phyloP scores from a whole-genome alignment of 2,329 filamentous ascomycete species.

The Botrytis galanthina region DNA sequence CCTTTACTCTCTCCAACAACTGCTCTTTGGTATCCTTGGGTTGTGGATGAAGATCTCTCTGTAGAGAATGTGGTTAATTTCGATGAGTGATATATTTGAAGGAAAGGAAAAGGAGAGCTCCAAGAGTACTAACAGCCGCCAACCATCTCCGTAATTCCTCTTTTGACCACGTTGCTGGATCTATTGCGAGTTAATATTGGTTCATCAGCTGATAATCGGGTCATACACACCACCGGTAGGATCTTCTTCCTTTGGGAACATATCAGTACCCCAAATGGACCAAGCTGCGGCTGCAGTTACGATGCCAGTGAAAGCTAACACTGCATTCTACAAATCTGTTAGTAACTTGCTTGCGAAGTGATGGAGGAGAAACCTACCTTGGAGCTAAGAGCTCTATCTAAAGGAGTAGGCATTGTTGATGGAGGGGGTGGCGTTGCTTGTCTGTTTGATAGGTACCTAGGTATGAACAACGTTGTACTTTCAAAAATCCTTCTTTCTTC shows the following conservation, averaged over 20 bases:
- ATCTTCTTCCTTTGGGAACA: slow-evolving; percentile 74
- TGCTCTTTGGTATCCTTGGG: slow-evolving; percentile 59
- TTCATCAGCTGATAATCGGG: background rate
- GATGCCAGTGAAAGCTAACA: slow-evolving; percentile 75
- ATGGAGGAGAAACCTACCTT: slow-evolving; percentile 50
- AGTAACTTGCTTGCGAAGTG: background rate
- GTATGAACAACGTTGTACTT: background rate
- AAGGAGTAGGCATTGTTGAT: slow-evolving; percentile 61
- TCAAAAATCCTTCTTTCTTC: background rate
- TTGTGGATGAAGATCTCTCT: slow-evolving; percentile 64
- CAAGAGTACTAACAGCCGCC: slow-evolving; percentile 59
- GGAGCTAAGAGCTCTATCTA: slow-evolving; percentile 68
- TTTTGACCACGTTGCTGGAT: slow-evolving; percentile 70
- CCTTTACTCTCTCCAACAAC: slow-evolving; percentile 65
- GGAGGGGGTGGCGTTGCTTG: slow-evolving; percentile 15
- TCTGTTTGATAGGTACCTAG: background rate
- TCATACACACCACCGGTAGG: slow-evolving; percentile 66
- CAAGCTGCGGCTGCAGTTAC: slow-evolving; percentile 79
- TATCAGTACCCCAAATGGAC: slow-evolving; percentile 77
- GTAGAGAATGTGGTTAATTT: slow-evolving; percentile 13
- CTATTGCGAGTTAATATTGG: slow-evolving; percentile 39
- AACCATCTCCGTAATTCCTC: slow-evolving; percentile 83
- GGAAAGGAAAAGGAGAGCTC: slow-evolving; percentile 2
- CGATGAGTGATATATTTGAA: background rate
- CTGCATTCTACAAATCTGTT: slow-evolving; percentile 55